Evolutionary conservation across 2,329 filamentous ascomycete genomes (phyloP), one percentile per base, ranked within the genome.

Genomic region (Raffaelea albimanens): DNA sequence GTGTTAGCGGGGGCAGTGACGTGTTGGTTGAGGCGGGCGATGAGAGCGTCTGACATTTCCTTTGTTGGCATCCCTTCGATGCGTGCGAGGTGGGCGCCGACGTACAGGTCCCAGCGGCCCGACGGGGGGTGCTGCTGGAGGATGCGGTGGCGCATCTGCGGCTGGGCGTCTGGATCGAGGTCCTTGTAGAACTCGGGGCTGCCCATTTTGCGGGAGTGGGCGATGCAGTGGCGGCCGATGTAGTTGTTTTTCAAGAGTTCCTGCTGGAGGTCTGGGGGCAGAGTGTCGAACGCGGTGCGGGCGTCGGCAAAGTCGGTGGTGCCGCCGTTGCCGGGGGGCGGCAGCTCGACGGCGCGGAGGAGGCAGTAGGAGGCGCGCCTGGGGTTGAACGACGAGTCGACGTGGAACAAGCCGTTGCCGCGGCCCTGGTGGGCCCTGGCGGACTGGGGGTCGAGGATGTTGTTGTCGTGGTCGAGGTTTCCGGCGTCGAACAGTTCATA

Each of bases 401-500:
- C 69, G 50, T 80, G 76, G 59, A 74, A 80, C 13, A 76, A 63
- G 2, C 57, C 59, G 55, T 78, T 78, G 31, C 69, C 72, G 57
- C 58, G 46, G 53, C 66, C 67, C 49, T 63, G 61, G 43, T 69
- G 63, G 13, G 63, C 62, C 20, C 70, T 64, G 19, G 67, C 61
- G 46, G 61, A 64, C 45, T 66, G 61, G 3, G 65, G 53, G 33
- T 66, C 60, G n/a, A 73, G 61, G 2, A 73, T 54, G 1, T 60
- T 59, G 40, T 69, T 70, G 39, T 75, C 67, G 2, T 65, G 63
- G 43, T 75, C 67, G 13, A 78, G 61, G 57, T 81, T 81, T 45
- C 72, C 67, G 1, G 74, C 74, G 53, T 81, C 77, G 57, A 80
- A 80, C 1, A 81, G 66, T 57, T 79, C 71, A 39, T 67, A 61